Base-by-base conservation (phyloP, 2,329 filamentous ascomycete genomes). In the Fusarium sp. region DNA sequence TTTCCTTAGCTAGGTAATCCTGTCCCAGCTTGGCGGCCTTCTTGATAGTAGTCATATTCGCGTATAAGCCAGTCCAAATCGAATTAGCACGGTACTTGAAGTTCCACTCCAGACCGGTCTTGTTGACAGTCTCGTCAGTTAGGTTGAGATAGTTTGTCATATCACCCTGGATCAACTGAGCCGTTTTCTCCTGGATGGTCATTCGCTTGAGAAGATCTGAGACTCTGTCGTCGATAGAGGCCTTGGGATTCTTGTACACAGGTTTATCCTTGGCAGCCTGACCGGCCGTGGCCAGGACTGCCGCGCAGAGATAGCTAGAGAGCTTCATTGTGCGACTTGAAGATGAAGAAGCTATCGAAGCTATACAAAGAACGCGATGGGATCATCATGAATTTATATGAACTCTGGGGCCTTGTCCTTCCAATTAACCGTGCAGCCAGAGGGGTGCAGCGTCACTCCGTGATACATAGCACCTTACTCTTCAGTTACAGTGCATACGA, bases 111-210 rank as follows among this genome's bases (percentile, higher is more conserved):
- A 93, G 80, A 0, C 90, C 91, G 1, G 85, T 87, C 51, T 85
- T 81, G 74, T 93, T 93, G 79, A 91, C 88, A n/a, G 78, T 81
- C 55, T 89, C 89, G 33, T 85, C 84, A 0, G 86, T 88, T n/a
- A 84, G 83, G 74, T 93, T 88, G 76, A 93, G 85, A 87, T 90
- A 94, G 74, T 92, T 92, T 8, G 85, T 83, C 62, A 94, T 83
- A 72, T 93, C 91, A 46, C 90, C 88, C 74, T 90, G 88, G 27
- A 90, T 82, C 69, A 90, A 80, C 75, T 93, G 91, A 2, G 89
- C 84, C 42, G 87, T 85, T 79, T 94, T 94, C 61, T 94, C 91
- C 72, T 90, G 83, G 54, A 92, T 85, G 0, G 89, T 92, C 91
- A 94, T 94, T 23, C 88, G 86, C 14, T 85, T 85, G 51, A 94